Evolutionary conservation across 164 flowering plant genomes (phyloP), one percentile per base, ranked within the genome.

Genomic region (Euptelea pleiosperma): DNA sequence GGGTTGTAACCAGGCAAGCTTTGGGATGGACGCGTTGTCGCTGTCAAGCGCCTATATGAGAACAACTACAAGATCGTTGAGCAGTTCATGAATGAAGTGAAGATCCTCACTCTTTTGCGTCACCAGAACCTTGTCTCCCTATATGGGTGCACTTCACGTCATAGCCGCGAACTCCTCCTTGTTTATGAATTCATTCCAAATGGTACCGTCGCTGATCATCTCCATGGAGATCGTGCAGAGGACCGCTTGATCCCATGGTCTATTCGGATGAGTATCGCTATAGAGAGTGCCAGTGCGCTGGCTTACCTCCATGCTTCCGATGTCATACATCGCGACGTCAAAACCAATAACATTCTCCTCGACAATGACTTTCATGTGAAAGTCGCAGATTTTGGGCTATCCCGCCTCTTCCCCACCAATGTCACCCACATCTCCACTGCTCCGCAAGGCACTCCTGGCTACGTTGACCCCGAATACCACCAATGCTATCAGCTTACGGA

Each of bases 391-490:
- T 87, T 87, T 36, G 95, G 95, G 18, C 70, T 87, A 0, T 87
- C 95, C 1, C 79, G 95, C 6, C 79, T 83, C 19, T 82, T 85
- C 62, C 96, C 95, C 4, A 52, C 34, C 0, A 69, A 83, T 39
- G 82, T 65, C 36, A 77, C 89, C 4, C 96, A 87, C 47, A 73
- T 85, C 36, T 83, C 96, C 0, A 85, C 96, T 3, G 84, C 83
- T 36, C 96, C 96, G 3, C 91, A 82, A 43, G 96, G 91, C 35
- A 83, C 96, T 24, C 91, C 91, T 0, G 91, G 91, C 3, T 87
- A 87, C 29, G 76, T 87, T 3, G 96, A 87, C 58, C 96, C 96
- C 0, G 91, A 87, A 28, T 87, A 87, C 37, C 81, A 80, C 61
- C 73, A 78, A 50, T 85, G 86, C 60, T 85, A 83, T 57, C 87